These are phyloP conservation scores for Lodderomyces elongisporus DNA, from an alignment of 1,139 yeast genomes.

Conservation along the genomic window DNA sequence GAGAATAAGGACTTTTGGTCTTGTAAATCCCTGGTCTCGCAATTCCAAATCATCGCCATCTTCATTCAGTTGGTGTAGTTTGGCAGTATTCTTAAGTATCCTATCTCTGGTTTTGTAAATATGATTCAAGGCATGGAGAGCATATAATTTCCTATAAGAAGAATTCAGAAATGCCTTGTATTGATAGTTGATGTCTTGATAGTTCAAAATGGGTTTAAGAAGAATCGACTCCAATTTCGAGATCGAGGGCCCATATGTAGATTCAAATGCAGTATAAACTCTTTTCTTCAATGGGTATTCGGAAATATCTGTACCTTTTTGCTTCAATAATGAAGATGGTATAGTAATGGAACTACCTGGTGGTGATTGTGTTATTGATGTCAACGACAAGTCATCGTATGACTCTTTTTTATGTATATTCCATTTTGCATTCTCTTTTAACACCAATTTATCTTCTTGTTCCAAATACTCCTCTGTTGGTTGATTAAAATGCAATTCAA, in stretches of 20 bases:
- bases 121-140: slow-evolving; percentile 76
- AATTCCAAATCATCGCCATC: slow-evolving; percentile 52
- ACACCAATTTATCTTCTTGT: slow-evolving; percentile 20
- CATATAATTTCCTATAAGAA: slow-evolving; percentile 59
- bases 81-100: slow-evolving; percentile 68
- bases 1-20: slow-evolving; percentile 81
- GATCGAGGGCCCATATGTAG: slow-evolving; percentile 14
- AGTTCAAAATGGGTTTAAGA: slow-evolving; percentile 62
- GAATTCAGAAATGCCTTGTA: slow-evolving; percentile 36
- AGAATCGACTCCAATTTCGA: slow-evolving; percentile 23
- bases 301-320: background rate
- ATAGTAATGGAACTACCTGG: slow-evolving; percentile 20
- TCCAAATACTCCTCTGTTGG: slow-evolving; percentile 42
- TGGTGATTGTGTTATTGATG: slow-evolving; percentile 23
- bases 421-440: slow-evolving; percentile 25
- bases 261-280: slow-evolving; percentile 23
- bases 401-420: slow-evolving; percentile 15
- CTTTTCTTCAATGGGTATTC: slow-evolving; percentile 27
- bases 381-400: slow-evolving; percentile 18
- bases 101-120: slow-evolving; percentile 80
- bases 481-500: slow-evolving; percentile 67
- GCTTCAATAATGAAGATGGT: slow-evolving; percentile 7
- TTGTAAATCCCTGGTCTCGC: slow-evolving; percentile 91
- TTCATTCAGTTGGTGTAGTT: slow-evolving; percentile 43
- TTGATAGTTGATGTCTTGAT: slow-evolving; percentile 69